Evolutionary conservation across 441 rosid species (phyloP).

Genomic region (Bocquillonia castaneifolia): DNA sequence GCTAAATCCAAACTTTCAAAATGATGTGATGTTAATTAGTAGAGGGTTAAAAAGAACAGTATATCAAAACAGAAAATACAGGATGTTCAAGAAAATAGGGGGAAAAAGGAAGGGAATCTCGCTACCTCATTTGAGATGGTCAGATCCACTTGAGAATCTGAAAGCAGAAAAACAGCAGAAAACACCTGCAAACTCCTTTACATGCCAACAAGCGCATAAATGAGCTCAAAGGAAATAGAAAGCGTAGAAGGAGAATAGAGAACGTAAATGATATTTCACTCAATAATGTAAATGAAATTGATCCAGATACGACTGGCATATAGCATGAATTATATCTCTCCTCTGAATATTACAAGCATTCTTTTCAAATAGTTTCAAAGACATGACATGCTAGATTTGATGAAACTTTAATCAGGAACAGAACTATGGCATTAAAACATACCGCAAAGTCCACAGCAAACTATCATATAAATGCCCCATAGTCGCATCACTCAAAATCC

Average conservation of each 20-base stretch:
- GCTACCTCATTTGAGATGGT: slow-evolving; percentile 43
- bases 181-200: slow-evolving; percentile 87
- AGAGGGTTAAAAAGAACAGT: background rate
- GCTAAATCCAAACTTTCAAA: background rate
- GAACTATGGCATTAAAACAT: slow-evolving; percentile 13
- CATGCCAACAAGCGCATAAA: slow-evolving; percentile 23
- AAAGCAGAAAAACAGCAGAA: slow-evolving; percentile 40
- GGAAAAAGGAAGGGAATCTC: slow-evolving; percentile 10
- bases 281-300: background rate
- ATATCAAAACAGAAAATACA: background rate
- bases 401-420: slow-evolving; percentile 2
- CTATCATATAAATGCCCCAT: slow-evolving; percentile 72
- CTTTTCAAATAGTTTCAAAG: background rate
- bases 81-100: background rate
- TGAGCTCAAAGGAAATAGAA: slow-evolving; percentile 17
- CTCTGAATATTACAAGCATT: background rate
- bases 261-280: background rate
- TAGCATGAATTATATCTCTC: background rate
- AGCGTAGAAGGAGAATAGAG: background rate
- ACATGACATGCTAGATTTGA: slow-evolving; percentile 1
- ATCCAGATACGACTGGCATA: background rate
- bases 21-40: background rate
- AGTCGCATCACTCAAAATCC: slow-evolving; percentile 78
- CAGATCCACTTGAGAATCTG: slow-evolving; percentile 37
- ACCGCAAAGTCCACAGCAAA: slow-evolving; percentile 90